Conservation (phyloP, 306 rosid genomes). For the Chamaecrista fasciculata region DNA sequence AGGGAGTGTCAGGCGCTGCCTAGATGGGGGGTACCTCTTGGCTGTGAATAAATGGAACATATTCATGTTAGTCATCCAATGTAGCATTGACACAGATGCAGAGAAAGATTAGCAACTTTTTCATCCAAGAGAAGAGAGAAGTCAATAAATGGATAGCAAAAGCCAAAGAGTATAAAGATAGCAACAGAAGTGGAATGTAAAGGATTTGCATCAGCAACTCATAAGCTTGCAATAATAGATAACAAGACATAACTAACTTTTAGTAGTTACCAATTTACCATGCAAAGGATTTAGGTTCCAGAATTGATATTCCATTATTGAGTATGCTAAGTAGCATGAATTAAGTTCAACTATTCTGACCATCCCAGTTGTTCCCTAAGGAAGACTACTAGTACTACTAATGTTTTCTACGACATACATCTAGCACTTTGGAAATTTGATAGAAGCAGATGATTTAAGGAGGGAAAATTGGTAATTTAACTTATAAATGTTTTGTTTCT, state of each 20-base stretch:
- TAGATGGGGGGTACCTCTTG: slow-evolving; percentile 70
- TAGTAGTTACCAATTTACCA: background rate
- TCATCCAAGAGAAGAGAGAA: background rate
- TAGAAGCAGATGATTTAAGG: background rate
- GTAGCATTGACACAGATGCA: background rate
- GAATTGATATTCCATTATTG: background rate
- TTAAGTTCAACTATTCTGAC: background rate
- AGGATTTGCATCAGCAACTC: background rate
- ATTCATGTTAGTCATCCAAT: slow-evolving; percentile 28
- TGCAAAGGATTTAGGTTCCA: background rate
- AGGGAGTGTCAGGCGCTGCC: slow-evolving; percentile 92
- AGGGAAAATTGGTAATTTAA: background rate
- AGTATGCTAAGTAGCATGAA: background rate
- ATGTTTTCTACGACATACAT: background rate
- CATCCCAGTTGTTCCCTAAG: background rate
- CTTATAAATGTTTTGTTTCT: background rate
- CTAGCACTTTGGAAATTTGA: background rate
- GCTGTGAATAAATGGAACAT: slow-evolving; percentile 58
- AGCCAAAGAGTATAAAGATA: slow-evolving; percentile 14
- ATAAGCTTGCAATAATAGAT: background rate
- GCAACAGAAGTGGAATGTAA: slow-evolving; percentile 4
- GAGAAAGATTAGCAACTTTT: background rate
- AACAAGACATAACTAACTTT: background rate
- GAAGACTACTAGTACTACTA: background rate
- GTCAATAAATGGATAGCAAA: slow-evolving; percentile 4